Evolutionary conservation across 495 filamentous ascomycete genomes (phyloP), one percentile per base, ranked within the genome.

Genomic region (Diplogelasinospora grovesii): DNA sequence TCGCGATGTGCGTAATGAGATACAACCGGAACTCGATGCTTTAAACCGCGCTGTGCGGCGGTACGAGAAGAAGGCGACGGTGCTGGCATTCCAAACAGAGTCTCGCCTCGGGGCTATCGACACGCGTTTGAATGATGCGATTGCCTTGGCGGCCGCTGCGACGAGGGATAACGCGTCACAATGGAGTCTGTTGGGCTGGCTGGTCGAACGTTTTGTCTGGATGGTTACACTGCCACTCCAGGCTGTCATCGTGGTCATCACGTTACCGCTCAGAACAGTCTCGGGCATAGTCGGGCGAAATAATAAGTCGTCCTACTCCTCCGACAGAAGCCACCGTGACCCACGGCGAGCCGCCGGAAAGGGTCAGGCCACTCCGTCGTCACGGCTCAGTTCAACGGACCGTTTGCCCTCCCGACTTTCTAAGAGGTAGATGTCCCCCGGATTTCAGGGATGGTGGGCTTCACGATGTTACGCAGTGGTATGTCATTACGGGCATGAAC

Each of bases 21-120:
- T 92, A 14, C 83, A 87, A 27, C 80, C 87, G 1, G 86, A 96
- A 29, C 71, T 96, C 21, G 92, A 98, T 48, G 86, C 87, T 3
- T 64, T 98, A 24, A 90, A 85, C 43, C 82, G 92, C 14, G 92
- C 92, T 0, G 82, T 97, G 21, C 75, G 92, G 10, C 79, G 87
- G n/a, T 95, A 95, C 49, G 92, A 98, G 65, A 96, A 95, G 59
- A 82, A 87, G 42, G 78, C 81, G 8, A 79, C 82, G 0, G 60
- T 89, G 2, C 73, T 83, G 14, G 65, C 79, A 0, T 70, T 81
- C 38, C 80, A 89, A 46, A 90, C 79, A 8, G 88, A 97, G 32
- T 71, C 73, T 13, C 77, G 85, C 13, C 72, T 97, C 24, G 68
- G 71, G 18, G 73, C 77, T 18, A 63, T 96, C 11, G 82, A 94